These are phyloP conservation scores for Fistulinella prunicolor DNA, from an alignment of 768 basidiomycete genomes.

Conservation along the genomic window DNA sequence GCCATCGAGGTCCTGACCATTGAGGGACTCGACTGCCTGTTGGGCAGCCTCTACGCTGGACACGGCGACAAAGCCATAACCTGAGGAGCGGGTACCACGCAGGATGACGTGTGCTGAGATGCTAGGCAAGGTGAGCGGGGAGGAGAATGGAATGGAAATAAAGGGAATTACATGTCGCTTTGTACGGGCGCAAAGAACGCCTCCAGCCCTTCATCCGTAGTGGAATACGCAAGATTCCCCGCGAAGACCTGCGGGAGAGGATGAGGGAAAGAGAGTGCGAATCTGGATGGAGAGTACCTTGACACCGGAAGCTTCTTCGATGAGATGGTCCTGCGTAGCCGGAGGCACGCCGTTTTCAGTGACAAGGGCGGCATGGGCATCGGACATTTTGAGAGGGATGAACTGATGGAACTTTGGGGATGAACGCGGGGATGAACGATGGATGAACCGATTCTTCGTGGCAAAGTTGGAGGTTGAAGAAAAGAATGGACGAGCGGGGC, in stretches of 20 bases:
- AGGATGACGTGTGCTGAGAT: slow-evolving; percentile 82
- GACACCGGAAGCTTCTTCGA: slow-evolving; percentile 75
- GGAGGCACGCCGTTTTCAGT: slow-evolving; percentile 82
- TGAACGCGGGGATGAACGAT: slow-evolving; percentile 54
- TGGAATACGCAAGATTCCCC: slow-evolving; percentile 93
- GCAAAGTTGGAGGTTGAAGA: slow-evolving; percentile 81
- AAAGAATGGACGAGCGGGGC: slow-evolving; percentile 35
- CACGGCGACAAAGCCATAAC: slow-evolving; percentile 92
- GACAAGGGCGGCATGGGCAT: slow-evolving; percentile 84
- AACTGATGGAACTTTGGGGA: slow-evolving; percentile 52
- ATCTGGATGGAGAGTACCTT: slow-evolving; percentile 53
- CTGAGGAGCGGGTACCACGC: slow-evolving; percentile 81
- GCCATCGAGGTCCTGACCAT: slow-evolving; percentile 87
- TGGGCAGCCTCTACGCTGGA: slow-evolving; percentile 77
- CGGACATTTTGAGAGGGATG: slow-evolving; percentile 73
- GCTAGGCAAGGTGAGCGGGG: slow-evolving; percentile 39
- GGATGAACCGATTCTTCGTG: slow-evolving; percentile 82
- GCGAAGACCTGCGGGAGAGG: slow-evolving; percentile 70
- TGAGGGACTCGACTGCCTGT: slow-evolving; percentile 79
- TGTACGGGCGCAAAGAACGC: slow-evolving; percentile 87
- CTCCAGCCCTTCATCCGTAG: slow-evolving; percentile 93
- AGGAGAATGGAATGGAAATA: background rate
- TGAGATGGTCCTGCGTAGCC: slow-evolving; percentile 61
- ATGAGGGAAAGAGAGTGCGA: slow-evolving; percentile 13
- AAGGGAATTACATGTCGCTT: slow-evolving; percentile 74